phyloP scores from a whole-genome alignment of 1,284 basidiomycete genomes.

The Meira nashicola region DNA sequence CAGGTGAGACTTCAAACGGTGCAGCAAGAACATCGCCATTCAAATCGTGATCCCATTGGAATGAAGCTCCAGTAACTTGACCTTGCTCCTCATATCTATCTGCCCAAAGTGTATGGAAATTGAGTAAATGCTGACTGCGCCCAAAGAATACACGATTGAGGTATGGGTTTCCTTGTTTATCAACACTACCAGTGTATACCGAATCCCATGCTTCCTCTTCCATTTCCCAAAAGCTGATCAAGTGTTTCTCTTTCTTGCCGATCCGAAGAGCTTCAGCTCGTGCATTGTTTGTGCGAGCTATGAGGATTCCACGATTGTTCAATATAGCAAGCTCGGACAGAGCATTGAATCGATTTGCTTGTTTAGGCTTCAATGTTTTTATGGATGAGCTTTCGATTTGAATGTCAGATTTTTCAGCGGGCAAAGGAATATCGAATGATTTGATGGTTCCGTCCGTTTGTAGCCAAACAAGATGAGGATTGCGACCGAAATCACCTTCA shows the following conservation, averaged over 20 bases:
- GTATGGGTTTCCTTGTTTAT: slow-evolving; percentile 61
- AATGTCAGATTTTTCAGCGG: background rate
- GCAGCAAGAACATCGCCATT: slow-evolving; percentile 65
- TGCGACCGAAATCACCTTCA: background rate
- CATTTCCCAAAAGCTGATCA: slow-evolving; percentile 41
- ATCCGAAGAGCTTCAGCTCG: slow-evolving; percentile 37
- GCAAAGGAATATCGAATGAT: slow-evolving; percentile 4
- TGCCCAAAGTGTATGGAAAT: slow-evolving; percentile 62
- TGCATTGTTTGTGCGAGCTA: slow-evolving; percentile 33
- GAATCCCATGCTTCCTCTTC: slow-evolving; percentile 48
- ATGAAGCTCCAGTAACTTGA: slow-evolving; percentile 62
- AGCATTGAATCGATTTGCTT: slow-evolving; percentile 24
- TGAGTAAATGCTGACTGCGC: slow-evolving; percentile 47
- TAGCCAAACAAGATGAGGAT: slow-evolving; percentile 44
- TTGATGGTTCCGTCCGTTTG: slow-evolving; percentile 38
- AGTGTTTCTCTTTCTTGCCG: slow-evolving; percentile 15
- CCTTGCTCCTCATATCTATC: slow-evolving; percentile 60
- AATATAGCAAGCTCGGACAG: slow-evolving; percentile 36
- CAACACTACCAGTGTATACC: slow-evolving; percentile 59
- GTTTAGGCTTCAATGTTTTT: slow-evolving; percentile 10
- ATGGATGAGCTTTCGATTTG: slow-evolving; percentile 1
- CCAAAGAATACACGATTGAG: slow-evolving; percentile 66
- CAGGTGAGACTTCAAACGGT: slow-evolving; percentile 59
- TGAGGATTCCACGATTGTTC: slow-evolving; percentile 36
- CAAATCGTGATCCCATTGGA: slow-evolving; percentile 67